Evolutionary conservation across 2,329 filamentous ascomycete species (phyloP), one percentile per base, ranked within the genome.

Genomic region (Bisporella sp.): DNA sequence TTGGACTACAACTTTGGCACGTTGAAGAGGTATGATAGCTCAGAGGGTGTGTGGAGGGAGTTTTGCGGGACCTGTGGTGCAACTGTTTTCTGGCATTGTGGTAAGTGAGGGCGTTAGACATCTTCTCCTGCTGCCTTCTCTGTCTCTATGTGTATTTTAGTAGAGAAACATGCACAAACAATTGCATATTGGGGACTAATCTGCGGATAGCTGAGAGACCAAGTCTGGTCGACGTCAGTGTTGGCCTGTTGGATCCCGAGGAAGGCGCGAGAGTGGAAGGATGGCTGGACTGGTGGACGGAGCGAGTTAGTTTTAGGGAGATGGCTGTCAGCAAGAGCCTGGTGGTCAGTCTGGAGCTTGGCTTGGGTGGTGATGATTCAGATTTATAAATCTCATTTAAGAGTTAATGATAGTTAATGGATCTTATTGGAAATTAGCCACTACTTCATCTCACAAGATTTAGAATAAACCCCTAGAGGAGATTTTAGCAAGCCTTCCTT

Each of bases 11-110:
- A 69, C 0, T 58, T 66, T 30, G 71, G 71, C 0, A 74, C 74
- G 1, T 63, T 82, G 50, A 72, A 71, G 47, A 68, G 61, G 9
- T 84, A 84, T 60, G 62, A 70, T 12, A 85, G 79, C 29, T 81
- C 74, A 0, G 62, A 68, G 0, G 74, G 71, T 0, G 74, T 81
- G 4, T 67, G 70, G 44, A 74, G 84, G 12, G 78, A 82, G 41
- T 87, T 85, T 59, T 88, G 84, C 61, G 64, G 66, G 1, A 60
- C 49, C 1, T 88, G 84, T 59, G 83, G 83, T 1, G 82, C 84
- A 1, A 81, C 75, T 0, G 72, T 82, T 3, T 86, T 85, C 59
- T 86, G 79, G 76, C 74, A 78, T 57, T 75, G 75, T 48, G 66
- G 71, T 4, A 68, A 69, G 21, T 21, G 21, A 21, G 21, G 21